phyloP scores from a whole-genome alignment of 345 rosid genomes.

The Schrenkiella parvula region DNA sequence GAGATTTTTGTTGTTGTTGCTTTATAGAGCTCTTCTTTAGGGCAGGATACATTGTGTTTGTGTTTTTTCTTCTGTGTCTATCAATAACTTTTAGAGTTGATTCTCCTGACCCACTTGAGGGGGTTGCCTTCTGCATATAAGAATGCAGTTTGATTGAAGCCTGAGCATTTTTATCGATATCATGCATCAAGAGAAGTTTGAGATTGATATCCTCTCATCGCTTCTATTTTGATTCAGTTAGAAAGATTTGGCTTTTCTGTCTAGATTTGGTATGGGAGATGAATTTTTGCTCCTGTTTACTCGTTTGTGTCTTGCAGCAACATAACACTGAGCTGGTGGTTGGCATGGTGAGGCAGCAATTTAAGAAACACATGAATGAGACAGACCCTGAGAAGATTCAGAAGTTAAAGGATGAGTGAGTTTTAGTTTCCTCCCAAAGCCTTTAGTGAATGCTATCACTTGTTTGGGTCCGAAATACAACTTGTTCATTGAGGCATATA shows the following conservation, averaged over 20 bases:
- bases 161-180: background rate
- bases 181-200: background rate
- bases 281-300: background rate
- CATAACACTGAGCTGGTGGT: slow-evolving; percentile 78
- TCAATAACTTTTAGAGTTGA: background rate
- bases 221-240: background rate
- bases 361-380: slow-evolving; percentile 75
- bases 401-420: slow-evolving; percentile 88
- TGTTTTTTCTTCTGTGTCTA: background rate
- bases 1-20: background rate
- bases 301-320: slow-evolving; percentile 49
- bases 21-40: no score
- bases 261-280: background rate
- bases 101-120: background rate
- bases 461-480: background rate
- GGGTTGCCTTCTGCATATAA: background rate
- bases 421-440: background rate
- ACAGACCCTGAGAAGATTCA: slow-evolving; percentile 88
- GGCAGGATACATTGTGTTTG: background rate
- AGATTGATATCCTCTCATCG: background rate
- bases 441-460: background rate
- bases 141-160: background rate
- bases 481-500: slow-evolving; percentile 3
- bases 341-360: slow-evolving; percentile 84
- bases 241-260: background rate